These are phyloP conservation scores for Cystobasidium onofrii DNA, from an alignment of 768 basidiomycete species.

Conservation along the genomic window DNA sequence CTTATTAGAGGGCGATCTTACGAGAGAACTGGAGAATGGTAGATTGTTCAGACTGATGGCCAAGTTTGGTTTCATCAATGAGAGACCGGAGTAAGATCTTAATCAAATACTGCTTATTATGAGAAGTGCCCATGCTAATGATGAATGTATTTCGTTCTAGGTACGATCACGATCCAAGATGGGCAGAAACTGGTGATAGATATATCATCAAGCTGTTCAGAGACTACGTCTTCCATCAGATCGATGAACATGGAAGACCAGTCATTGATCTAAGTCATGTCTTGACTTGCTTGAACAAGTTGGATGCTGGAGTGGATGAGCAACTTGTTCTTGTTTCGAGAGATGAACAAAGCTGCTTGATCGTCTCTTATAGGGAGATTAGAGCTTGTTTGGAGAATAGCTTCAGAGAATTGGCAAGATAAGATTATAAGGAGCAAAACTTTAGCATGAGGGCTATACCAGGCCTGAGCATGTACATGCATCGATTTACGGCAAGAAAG, in stretches of 20 bases:
- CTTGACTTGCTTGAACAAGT: conserved; percentile 86
- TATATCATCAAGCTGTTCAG: conserved; percentile 98
- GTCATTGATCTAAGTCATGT: conserved; percentile 86
- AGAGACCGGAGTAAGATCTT: conserved; percentile 84
- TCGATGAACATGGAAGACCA: conserved; percentile 80
- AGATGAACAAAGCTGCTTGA: conserved; percentile 63
- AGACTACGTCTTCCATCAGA: conserved; percentile 96
- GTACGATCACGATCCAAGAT: conserved; percentile 87
- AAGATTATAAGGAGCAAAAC: too few species aligned
- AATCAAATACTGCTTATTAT: not conserved
- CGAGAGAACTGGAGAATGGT: conserved; percentile 86
- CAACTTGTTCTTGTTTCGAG: conserved; percentile 86
- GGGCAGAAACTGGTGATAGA: conserved; percentile 97
- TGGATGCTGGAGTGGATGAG: conserved; percentile 89
- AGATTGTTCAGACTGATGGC: conserved; percentile 76
- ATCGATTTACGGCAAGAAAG: not conserved
- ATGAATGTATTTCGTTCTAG: conserved; percentile 47
- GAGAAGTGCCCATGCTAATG: not conserved
- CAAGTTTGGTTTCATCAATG: conserved; percentile 98
- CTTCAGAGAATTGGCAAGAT: conserved; percentile 37
- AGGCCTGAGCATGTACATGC: too few species aligned
- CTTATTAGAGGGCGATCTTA: conserved; percentile 69
- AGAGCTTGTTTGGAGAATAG: conserved; percentile 42
- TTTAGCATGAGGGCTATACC: too few species aligned
- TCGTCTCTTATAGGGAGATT: conserved; percentile 42